Base-by-base conservation (phyloP, 768 basidiomycete species). In the Amanita muscaria region DNA sequence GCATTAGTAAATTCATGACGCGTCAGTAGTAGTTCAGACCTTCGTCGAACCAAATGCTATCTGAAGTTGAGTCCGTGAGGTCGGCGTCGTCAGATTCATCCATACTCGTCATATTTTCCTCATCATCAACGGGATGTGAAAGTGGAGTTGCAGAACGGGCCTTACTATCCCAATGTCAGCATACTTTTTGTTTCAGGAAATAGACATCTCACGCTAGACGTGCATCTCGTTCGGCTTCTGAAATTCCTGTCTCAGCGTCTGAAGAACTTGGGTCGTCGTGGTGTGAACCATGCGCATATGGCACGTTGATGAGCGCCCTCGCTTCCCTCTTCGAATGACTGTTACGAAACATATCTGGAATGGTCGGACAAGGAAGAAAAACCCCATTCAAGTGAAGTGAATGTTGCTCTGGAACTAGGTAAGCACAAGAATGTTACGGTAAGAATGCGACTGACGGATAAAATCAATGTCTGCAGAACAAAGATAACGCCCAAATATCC, bases 21-120 rank as follows among this genome's bases (percentile, higher is more conserved):
- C 12, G 6, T 5, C 12, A 23, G 14, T 10, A 24, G 21, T 15
- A 11, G 12, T 14, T 23, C 21, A 19, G 10, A 39, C 50, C 54
- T 40, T 63, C 42, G 42, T 77, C 69, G 22, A 68, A 70, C 74
- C 69, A 72, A 40, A 65, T 63, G 57, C 65, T 65, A 35, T 74
- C 73, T 10, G 74, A 69, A 35, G 66, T 71, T 44, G 64, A 64
- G 37, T 82, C 81, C 2, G 78, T 83, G 39, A 84, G 56, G 54
- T 82, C 83, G 18, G 76, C 79, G 50, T 85, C 65, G 51, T 89
- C 88, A 2, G 88, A 89, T 59, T 90, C 88, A 50, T 88, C 87
- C 3, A 76, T 79, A 40, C 78, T 82, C 7, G 75, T 77, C 54
- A 80, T 68, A 42, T 66, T 70, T 5, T 74, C 72, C 19, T 70